Conservation (phyloP, 75 land plant species). For the Cupressus sempervirens region DNA sequence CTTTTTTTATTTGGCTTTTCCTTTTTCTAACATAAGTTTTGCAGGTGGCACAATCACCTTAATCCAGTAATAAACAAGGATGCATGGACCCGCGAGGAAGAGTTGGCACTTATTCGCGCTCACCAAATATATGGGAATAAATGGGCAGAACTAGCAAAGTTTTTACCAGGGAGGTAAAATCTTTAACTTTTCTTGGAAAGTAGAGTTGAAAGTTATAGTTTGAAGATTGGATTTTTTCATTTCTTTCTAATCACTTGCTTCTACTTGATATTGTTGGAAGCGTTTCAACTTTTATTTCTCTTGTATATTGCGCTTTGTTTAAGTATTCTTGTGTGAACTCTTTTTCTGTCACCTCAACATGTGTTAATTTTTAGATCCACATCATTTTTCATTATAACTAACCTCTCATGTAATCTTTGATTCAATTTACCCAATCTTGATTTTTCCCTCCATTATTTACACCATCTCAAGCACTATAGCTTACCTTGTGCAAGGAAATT, state of each 20-base stretch:
- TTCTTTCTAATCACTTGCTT: neutral
- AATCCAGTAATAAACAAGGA: slow-evolving; percentile 80
- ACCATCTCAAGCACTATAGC: no score
- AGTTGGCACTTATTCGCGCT: slow-evolving; percentile 63
- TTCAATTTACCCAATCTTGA: no score
- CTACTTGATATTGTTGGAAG: neutral
- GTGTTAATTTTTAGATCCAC: no score
- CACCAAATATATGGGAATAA: slow-evolving; percentile 82
- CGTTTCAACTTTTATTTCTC: neutral
- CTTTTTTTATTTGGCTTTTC: neutral
- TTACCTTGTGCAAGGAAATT: no score
- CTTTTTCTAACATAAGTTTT: slow-evolving; percentile 5
- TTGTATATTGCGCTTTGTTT: neutral
- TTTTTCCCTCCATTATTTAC: no score
- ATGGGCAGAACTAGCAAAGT: slow-evolving; percentile 84
- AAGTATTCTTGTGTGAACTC: no score
- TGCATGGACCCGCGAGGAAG: slow-evolving; percentile 86
- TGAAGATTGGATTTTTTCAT: neutral
- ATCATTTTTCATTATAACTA: no score
- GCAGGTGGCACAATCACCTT: slow-evolving; percentile 91
- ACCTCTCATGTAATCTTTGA: no score
- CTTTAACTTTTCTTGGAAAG: neutral
- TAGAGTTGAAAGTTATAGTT: neutral
- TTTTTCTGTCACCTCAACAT: no score
- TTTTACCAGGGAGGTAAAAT: slow-evolving; percentile 66